phyloP scores from a whole-genome alignment of 1,284 basidiomycete species.

The Porogramme epimiltina region DNA sequence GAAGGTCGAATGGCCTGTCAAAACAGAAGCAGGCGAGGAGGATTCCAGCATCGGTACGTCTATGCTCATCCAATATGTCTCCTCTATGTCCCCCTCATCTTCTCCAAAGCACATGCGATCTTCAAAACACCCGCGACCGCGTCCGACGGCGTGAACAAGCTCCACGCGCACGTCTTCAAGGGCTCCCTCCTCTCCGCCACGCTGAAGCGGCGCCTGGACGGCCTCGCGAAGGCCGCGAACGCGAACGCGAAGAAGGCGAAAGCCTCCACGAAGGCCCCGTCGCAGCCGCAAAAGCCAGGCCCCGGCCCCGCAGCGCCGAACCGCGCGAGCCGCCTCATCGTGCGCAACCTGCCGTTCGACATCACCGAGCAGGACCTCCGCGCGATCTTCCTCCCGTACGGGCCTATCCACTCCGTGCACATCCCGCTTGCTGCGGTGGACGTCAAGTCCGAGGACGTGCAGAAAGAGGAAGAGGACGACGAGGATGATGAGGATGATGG shows the following conservation, averaged over 20 bases:
- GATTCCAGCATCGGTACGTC: conserved; percentile 38
- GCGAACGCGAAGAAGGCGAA: conserved; percentile 33
- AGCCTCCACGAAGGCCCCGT: conserved; percentile 14
- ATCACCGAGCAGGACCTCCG: conserved; percentile 86
- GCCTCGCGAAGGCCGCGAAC: conserved; percentile 52
- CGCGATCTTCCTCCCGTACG: conserved; percentile 86
- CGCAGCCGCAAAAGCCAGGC: conserved; percentile 35
- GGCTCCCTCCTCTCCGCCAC: conserved; percentile 86
- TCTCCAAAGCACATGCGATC: conserved; percentile 66
- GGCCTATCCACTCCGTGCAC: conserved; percentile 85
- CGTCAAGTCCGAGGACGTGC: conserved; percentile 28
- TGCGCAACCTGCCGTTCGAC: conserved; percentile 89
- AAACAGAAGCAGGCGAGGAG: conserved; percentile 45
- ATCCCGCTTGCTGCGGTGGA: conserved; percentile 55
- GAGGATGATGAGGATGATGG: conserved; percentile 21
- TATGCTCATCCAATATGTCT: not conserved
- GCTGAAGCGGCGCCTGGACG: conserved; percentile 87
- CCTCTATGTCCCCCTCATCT: conserved; percentile 16
- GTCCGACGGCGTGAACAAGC: conserved; percentile 73
- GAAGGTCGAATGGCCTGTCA: conserved; percentile 70
- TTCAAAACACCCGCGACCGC: conserved; percentile 78
- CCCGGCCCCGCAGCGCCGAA: conserved; percentile 50
- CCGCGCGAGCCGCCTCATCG: conserved; percentile 83
- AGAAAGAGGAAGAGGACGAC: conserved; percentile 21
- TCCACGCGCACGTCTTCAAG: conserved; percentile 95